Evolutionary conservation across 2,329 filamentous ascomycete genomes (phyloP), one percentile per base, ranked within the genome.

Genomic region (Madurella fahalii): DNA sequence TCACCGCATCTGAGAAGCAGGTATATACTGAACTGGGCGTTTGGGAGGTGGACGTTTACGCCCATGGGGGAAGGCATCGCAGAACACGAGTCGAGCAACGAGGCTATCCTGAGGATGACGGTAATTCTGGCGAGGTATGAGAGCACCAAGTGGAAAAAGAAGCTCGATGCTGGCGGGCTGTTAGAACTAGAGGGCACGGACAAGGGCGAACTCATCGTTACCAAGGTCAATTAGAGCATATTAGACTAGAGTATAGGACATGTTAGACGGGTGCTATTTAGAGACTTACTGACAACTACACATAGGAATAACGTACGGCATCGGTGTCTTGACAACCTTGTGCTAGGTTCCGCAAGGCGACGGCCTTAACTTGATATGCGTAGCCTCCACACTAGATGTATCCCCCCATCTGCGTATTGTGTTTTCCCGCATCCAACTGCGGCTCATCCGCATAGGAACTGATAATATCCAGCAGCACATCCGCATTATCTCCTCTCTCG

Each of bases 11-110:
- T 61, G 5, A 52, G 65, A 9, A 68, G 66, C 2, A 78, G 89
- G 52, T 96, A 94, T 68, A 96, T 99, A 43, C 80, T 99, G 56
- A 99, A 99, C 70, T 99, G 94, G 94, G 94, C 94, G 0, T 99
- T 99, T 72, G 91, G 91, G 0, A 81, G 94, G 31, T 99, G 94
- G 93, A 95, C 85, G 0, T 96, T 93, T 67, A 95, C 91, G 1
- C 77, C 82, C 4, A 66, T 79, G 4, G 66, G 69, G 0, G 67
- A 68, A 8, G 65, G 67, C 1, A 66, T 68, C 1, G 67, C 65
- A 9, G 80, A 85, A 68, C 80, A 84, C 66, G 69, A 76, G 60
- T 77, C 82, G 37, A 80, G 80, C 64, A 71, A 76, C 37, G 74
- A 86, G 45, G 70, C 77, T 1, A 71, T 78, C 15, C 69, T 90